Base-by-base conservation (phyloP, 2,329 filamentous ascomycete genomes). In the Didymella arachidicola region DNA sequence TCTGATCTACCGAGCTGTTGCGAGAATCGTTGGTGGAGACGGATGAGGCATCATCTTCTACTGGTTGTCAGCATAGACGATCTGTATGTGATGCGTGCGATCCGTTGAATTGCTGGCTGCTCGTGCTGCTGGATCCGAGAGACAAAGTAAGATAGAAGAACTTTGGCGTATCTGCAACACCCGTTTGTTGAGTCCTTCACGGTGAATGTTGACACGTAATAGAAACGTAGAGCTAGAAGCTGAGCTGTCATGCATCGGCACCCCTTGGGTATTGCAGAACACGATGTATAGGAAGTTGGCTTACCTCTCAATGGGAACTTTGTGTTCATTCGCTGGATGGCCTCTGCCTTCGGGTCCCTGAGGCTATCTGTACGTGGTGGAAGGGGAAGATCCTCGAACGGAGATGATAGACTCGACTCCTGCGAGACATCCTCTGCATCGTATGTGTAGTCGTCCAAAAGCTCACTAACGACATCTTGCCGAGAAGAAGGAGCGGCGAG, bases 401-500 rank as follows among this genome's bases (percentile, higher is more conserved):
- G 53, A n/a, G 67, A 62, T 47, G 65, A 60, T 66, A 27, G 72
- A 71, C 50, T 61, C 59, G 67, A 72, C 16, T 50, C 25, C 19
- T 39, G 50, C 34, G 56, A 54, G 22, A 46, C 19, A 26, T 59
- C 60, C 36, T 69, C 65, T 50, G 59, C 65, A 22, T 55, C 52
- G 45, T 62, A 73, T 22, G 71, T 72, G 63, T 78, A 78, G n/a
- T 72, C 74, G 58, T 73, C 74, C 42, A 78, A 63, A 41, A 78
- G 64, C 53, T 72, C 71, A 69, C 74, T 77, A 62, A 78, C 67
- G 27, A 78, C 64, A 56, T 78, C 76, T 54, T 77, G 73, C 62
- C 75, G 72, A 34, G 66, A 68, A 19, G 72, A 60, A 22, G 73
- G 71, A 49, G 72, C 69, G 27, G 61, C 55, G 11, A 70, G 63